These are phyloP conservation scores for Singerocomus inundabilis DNA, from an alignment of 1,284 basidiomycete species.

Conservation along the genomic window DNA sequence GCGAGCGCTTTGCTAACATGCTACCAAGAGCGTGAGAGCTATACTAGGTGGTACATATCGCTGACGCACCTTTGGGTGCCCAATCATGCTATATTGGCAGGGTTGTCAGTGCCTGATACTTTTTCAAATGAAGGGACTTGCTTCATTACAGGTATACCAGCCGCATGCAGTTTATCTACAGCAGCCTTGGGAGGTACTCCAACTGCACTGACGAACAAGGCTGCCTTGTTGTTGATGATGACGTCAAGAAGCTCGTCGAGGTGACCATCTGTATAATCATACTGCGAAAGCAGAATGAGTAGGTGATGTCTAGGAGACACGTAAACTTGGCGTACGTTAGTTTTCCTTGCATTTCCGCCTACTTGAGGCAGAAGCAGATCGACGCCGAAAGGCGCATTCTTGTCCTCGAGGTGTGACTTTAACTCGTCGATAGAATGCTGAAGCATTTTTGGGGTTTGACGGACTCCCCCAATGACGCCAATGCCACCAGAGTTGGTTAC, in stretches of 20 bases:
- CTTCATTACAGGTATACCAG: constrained; percentile 85
- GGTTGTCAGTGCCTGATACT: constrained; percentile 7
- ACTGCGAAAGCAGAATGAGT: constrained; percentile 36
- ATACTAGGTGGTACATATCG: neutral
- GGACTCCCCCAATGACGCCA: constrained; percentile 81
- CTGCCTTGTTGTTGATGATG: constrained; percentile 73
- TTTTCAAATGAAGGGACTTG: constrained; percentile 33
- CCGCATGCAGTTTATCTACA: constrained; percentile 78
- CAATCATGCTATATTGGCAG: constrained; percentile 67
- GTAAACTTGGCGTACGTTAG: constrained; percentile 52
- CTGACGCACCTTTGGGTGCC: constrained; percentile 69
- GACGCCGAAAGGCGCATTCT: constrained; percentile 77
- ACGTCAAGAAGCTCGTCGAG: constrained; percentile 74
- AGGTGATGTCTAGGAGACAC: neutral
- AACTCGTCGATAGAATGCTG: constrained; percentile 65
- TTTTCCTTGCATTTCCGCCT: constrained; percentile 76
- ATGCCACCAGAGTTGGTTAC: constrained; percentile 81
- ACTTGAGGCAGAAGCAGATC: constrained; percentile 81
- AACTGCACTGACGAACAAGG: constrained; percentile 81
- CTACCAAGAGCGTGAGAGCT: constrained; percentile 32
- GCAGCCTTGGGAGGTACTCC: constrained; percentile 83
- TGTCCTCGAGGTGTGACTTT: constrained; percentile 66
- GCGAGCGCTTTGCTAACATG: constrained; percentile 80
- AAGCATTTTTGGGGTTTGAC: constrained; percentile 67
- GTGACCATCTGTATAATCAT: constrained; percentile 77